These are phyloP conservation scores for Phytophthora pisi DNA, from an alignment of 352 stramenopile genomes.

Conservation along the genomic window DNA sequence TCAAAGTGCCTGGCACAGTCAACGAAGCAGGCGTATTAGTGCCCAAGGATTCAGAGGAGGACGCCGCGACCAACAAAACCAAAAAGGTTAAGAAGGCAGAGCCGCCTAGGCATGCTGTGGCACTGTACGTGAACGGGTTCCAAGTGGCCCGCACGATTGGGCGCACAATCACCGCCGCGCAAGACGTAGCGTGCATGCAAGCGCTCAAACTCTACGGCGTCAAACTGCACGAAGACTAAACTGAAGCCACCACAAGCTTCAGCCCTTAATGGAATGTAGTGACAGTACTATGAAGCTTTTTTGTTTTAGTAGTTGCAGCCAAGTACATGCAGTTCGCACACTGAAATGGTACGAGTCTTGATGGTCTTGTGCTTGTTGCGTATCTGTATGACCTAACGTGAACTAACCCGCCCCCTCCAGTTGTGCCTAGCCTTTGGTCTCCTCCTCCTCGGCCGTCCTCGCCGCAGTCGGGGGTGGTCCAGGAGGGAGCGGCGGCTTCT, in stretches of 20 bases:
- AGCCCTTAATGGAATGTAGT: background rate
- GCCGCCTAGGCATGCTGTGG: slow-evolving; percentile 53
- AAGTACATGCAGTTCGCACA: background rate
- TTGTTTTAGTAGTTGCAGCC: slow-evolving; percentile 18
- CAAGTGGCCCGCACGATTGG: slow-evolving; percentile 64
- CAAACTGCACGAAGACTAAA: slow-evolving; percentile 50
- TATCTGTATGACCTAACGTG: slow-evolving; percentile 18
- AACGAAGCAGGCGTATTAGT: slow-evolving; percentile 29
- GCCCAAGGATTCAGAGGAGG: slow-evolving; percentile 24
- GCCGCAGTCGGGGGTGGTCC: slow-evolving; percentile 50
- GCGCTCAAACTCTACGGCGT: slow-evolving; percentile 75
- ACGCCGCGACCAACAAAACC: slow-evolving; percentile 22
- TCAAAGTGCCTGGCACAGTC: slow-evolving; percentile 28
- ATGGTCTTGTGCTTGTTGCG: background rate
- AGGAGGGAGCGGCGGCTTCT: slow-evolving; percentile 67
- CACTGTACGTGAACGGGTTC: slow-evolving; percentile 71
- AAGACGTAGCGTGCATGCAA: slow-evolving; percentile 70
- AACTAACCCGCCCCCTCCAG: slow-evolving; percentile 19
- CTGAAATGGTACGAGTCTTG: no score
- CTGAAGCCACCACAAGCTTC: slow-evolving; percentile 2
- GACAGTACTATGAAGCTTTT: background rate
- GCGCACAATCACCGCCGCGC: slow-evolving; percentile 69
- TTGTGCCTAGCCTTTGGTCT: slow-evolving; percentile 26
- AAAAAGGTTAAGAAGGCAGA: slow-evolving; percentile 31
- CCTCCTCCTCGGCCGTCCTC: slow-evolving; percentile 35